Conservation (phyloP, 768 basidiomycete species). For the Mrakia frigida region DNA sequence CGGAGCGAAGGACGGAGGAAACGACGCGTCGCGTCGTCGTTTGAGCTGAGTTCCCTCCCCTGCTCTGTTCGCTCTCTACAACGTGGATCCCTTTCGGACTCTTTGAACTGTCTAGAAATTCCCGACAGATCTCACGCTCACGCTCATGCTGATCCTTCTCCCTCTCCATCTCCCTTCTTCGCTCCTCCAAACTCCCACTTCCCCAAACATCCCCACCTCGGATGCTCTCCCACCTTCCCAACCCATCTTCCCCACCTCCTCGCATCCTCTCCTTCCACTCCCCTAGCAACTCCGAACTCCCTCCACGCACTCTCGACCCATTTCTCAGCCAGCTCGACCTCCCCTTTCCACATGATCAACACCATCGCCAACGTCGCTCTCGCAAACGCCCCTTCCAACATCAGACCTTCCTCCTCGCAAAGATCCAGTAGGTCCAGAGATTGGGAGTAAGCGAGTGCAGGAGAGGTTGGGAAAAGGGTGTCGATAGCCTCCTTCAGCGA, state of each 20-base stretch:
- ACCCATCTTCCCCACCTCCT: conserved; percentile 10
- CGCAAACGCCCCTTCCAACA: conserved; percentile 28
- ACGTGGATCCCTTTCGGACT: too few relatives aligned
- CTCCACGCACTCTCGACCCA: conserved; percentile 11
- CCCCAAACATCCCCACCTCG: conserved; percentile 12
- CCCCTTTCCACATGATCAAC: conserved; percentile 22
- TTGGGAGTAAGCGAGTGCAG: not conserved
- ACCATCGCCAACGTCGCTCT: conserved; percentile 21
- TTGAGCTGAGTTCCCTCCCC: too few relatives aligned
- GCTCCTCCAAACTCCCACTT: too few relatives aligned
- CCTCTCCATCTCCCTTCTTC: too few relatives aligned
- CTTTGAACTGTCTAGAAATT: too few relatives aligned
- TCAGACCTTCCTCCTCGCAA: conserved; percentile 4
- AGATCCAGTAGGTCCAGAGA: not conserved
- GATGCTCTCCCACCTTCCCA: conserved; percentile 21
- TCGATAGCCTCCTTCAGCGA: conserved; percentile 12
- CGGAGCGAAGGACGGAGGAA: too few relatives aligned
- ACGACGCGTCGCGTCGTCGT: too few relatives aligned
- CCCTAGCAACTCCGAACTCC: conserved; percentile 4
- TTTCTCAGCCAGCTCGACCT: not conserved
- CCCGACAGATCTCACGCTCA: too few relatives aligned
- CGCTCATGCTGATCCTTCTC: too few relatives aligned
- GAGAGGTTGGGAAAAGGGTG: not conserved
- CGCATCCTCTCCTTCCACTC: conserved; percentile 18
- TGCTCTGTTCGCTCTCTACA: too few relatives aligned